These are phyloP conservation scores for Plasmodium berghei DNA, from an alignment of 169 alveolate genomes.

Conservation along the genomic window DNA sequence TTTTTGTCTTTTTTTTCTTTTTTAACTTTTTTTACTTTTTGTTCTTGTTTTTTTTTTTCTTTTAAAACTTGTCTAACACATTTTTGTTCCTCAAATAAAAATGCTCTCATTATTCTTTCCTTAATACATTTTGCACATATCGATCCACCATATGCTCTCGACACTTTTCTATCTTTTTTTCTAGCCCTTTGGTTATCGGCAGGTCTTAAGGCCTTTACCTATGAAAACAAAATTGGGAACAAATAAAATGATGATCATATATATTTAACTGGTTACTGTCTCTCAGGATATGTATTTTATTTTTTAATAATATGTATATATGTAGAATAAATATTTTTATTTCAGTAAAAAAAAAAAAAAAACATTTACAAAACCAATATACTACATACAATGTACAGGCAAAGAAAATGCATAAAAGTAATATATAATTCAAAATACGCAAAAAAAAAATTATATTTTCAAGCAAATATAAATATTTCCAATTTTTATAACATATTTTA, in stretches of 20 bases:
- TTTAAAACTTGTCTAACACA: constrained; percentile 87
- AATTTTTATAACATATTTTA: too few species aligned
- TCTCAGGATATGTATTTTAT: too few species aligned
- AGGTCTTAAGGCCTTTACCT: constrained; percentile 86
- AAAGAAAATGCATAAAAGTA: too few species aligned
- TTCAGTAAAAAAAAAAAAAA: too few species aligned
- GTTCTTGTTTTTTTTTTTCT: constrained; percentile 81
- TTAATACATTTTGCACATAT: constrained; percentile 89
- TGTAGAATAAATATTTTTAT: too few species aligned
- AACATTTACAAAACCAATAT: too few species aligned
- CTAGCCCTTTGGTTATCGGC: constrained; percentile 80
- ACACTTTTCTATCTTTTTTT: constrained; percentile 89
- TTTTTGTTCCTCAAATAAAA: constrained; percentile 93
- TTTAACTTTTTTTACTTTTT: constrained; percentile 75
- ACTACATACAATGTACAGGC: too few species aligned
- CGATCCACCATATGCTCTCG: constrained; percentile 94
- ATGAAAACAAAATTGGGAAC: constrained; percentile 5
- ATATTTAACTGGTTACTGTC: too few species aligned
- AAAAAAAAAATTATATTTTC: too few species aligned
- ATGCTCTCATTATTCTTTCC: constrained; percentile 92
- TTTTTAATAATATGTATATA: too few species aligned
- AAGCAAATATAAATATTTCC: too few species aligned
- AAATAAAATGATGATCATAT: background rate
- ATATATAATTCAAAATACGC: too few species aligned
- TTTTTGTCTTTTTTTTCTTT: constrained; percentile 74